Base-by-base conservation (phyloP, 1,139 yeast genomes). In the Candida sp. region DNA sequence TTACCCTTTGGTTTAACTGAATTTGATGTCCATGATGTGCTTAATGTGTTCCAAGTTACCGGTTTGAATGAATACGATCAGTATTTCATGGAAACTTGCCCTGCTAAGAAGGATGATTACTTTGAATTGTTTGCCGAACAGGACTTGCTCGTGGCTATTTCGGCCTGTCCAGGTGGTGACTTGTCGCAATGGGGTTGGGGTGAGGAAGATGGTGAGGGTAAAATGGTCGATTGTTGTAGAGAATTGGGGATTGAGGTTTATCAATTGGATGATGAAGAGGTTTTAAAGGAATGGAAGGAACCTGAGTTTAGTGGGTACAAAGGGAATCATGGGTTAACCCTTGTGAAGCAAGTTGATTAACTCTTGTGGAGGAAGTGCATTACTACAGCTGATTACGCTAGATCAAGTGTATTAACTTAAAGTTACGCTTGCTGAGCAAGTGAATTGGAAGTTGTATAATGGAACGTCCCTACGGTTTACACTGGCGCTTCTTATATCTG, bases 81-180 rank as follows among this genome's bases (percentile, higher is more conserved):
- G 57, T 82, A 82, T 57, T 82, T 79, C 57, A 82, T 82, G 87
- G 87, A 81, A 56, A 76, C 87, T 1, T 79, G 84, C 52, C 87
- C 87, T 3, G 81, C 87, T 3, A 65, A 71, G 23, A 60, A 66
- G 33, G 75, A 71, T 15, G 88, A 82, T 57, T 79, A 78, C 56
- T 81, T 82, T 53, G 87, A 82, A 60, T 70, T 80, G 57, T 82
- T 81, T 61, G 87, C 87, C 2, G 88, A 82, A 56, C 77, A 77
- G 39, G 87, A 82, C 52, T 63, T 82, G 43, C 62, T 82, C 43
- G 81, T 83, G 47, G 88, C 87, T 5, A 72, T 82, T 41, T 75
- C 82, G 45, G 84, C 87, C 4, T 82, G 87, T 57, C 87, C 87
- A 2, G 88, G 87, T 35, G 88, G 88, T 12, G 87, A 82, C 56